These are phyloP conservation scores for Cryphonectria nitschkei DNA, from an alignment of 2,329 filamentous ascomycete species.

Conservation along the genomic window DNA sequence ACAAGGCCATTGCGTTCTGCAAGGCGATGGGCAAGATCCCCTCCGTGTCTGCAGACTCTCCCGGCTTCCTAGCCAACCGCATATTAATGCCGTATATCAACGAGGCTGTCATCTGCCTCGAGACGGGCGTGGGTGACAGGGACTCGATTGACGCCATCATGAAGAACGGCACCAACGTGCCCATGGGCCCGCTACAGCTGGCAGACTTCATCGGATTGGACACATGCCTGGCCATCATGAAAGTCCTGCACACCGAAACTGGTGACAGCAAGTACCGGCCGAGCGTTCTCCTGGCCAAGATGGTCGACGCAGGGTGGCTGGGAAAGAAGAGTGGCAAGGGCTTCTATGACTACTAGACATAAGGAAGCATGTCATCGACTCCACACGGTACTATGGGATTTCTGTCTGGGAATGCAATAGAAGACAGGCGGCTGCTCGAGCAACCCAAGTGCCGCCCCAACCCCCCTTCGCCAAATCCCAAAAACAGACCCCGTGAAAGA, in stretches of 20 bases:
- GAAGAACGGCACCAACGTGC: slow-evolving; percentile 99
- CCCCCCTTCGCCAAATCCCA: background rate
- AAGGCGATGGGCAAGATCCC: slow-evolving; percentile 91
- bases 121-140: slow-evolving; percentile 85
- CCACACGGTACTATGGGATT: background rate
- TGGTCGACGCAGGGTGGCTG: slow-evolving; percentile 97
- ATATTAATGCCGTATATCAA: slow-evolving; percentile 99
- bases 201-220: slow-evolving; percentile 98
- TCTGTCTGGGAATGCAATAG: background rate
- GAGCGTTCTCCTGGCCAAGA: slow-evolving; percentile 83
- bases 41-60: slow-evolving; percentile 84
- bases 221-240: slow-evolving; percentile 97
- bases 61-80: slow-evolving; percentile 93
- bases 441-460: background rate
- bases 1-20: slow-evolving; percentile 83
- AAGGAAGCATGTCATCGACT: background rate
- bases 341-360: slow-evolving; percentile 79
- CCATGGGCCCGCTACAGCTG: slow-evolving; percentile 92
- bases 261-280: slow-evolving; percentile 96
- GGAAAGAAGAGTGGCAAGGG: slow-evolving; percentile 98
- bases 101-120: slow-evolving; percentile 93
- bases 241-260: slow-evolving; percentile 86
- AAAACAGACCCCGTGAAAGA: background rate
- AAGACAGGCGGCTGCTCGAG: background rate
- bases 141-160: slow-evolving; percentile 97